phyloP scores from a whole-genome alignment of 2,329 filamentous ascomycete genomes.

The Cadophora luteo-olivacea region DNA sequence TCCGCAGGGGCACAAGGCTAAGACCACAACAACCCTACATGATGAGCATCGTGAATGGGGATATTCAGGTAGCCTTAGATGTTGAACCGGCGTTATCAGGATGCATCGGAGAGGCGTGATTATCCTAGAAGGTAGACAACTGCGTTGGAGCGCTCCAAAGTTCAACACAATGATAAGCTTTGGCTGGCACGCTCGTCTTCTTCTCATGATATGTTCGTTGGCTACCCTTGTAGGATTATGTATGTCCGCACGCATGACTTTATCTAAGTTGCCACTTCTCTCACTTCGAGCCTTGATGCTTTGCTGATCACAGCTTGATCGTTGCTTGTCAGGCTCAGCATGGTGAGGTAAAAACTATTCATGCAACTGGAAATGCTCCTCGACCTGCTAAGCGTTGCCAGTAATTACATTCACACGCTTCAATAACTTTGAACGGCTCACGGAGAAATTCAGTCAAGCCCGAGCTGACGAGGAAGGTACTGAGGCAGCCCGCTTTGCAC shows the following conservation, averaged over 20 bases:
- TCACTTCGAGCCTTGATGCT: not conserved
- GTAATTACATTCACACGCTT: no score
- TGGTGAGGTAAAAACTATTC: not conserved
- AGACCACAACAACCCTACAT: not conserved
- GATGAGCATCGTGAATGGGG: not conserved
- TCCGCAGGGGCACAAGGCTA: slow-evolving; percentile 32
- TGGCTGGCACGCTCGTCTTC: no score
- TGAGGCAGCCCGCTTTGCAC: not conserved
- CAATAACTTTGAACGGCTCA: no score
- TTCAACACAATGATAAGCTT: no score
- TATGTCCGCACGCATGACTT: not conserved
- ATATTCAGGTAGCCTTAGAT: not conserved
- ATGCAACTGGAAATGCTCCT: not conserved
- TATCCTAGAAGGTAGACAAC: not conserved
- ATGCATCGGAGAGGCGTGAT: not conserved
- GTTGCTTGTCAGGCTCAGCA: not conserved
- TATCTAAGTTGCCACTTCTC: not conserved
- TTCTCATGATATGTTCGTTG: not conserved
- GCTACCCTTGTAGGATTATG: not conserved
- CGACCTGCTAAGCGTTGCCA: no score
- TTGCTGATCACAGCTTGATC: not conserved
- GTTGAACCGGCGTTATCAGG: not conserved
- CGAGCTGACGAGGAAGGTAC: not conserved
- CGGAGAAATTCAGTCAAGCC: not conserved
- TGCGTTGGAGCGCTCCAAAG: not conserved